Conservation (phyloP, 768 basidiomycete species). For the Naganishia antarctica region DNA sequence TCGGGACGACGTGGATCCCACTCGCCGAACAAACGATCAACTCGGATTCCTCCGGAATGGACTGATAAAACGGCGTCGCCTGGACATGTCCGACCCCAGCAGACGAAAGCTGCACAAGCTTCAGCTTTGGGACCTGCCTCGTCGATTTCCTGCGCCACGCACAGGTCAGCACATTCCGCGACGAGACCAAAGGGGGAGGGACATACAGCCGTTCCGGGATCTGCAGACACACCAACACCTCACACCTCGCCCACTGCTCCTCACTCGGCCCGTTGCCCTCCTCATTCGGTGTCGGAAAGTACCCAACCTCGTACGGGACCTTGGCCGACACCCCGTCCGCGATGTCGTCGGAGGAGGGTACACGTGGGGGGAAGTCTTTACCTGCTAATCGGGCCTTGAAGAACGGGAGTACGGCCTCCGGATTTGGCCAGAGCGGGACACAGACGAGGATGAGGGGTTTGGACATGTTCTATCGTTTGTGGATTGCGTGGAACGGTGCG, state of each 20-base stretch:
- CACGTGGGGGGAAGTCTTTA: conserved; percentile 1
- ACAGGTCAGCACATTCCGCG: background rate
- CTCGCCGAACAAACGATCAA: conserved; percentile 28
- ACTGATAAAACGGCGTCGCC: conserved; percentile 14
- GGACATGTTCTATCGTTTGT: no score
- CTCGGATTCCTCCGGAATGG: conserved; percentile 11
- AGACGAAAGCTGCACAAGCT: conserved; percentile 29
- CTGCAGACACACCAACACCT: conserved; percentile 24
- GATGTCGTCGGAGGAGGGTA: background rate
- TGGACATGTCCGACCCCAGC: conserved; percentile 30
- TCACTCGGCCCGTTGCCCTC: conserved; percentile 17
- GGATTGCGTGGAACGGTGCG: no score
- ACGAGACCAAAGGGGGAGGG: background rate
- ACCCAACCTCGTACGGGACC: conserved; percentile 14
- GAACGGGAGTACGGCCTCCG: conserved; percentile 15
- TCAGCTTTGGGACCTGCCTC: conserved; percentile 28
- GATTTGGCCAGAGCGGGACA: conserved; percentile 6
- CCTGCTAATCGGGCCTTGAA: conserved; percentile 14
- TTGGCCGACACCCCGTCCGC: background rate
- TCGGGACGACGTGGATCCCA: conserved; percentile 32
- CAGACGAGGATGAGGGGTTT: conserved; percentile 18
- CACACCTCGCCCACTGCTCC: conserved; percentile 25
- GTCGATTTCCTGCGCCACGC: conserved; percentile 24
- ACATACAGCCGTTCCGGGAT: conserved; percentile 28
- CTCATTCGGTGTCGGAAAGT: conserved; percentile 11